Base-by-base conservation (phyloP, 148 eudicot species). In the Silene conica region DNA sequence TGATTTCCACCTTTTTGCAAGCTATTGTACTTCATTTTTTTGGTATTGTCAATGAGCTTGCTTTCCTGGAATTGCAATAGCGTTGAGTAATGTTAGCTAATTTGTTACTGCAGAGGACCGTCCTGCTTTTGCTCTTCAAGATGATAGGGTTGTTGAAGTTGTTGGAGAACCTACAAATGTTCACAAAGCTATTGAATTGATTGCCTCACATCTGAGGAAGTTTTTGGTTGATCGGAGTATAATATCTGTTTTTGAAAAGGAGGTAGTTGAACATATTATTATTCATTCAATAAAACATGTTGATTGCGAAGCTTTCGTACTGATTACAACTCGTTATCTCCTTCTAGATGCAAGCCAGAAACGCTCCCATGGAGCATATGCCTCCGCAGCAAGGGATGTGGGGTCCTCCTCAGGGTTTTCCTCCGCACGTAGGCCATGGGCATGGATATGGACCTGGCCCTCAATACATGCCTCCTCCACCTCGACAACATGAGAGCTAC, bases 221-320 rank as follows among this genome's bases (percentile, higher is more conserved):
- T 94, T 94, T 81, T 87, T 94, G 82, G 98, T 94, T 76, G 96
- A 91, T 83, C 88, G 97, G 54, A 82, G 90, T 78, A 79, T 94
- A 55, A 79, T 94, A 73, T 83, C 88, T 56, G 45, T 91, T 61
- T 91, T 94, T 81, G 98, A 94, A 81, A 84, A 77, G 82, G 90
- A 89, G 84, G 98, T 88, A 85, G 46, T 28, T 4, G 23, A 3
- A 8, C 31, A 38, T 71, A 6, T 74, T 6, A 56, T 26, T 22
- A 23, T 20, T 1, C 3, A 23, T 20, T 1, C 3, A 23, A 54
- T 34, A 9, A 25, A 43, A 52, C 52, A 0, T 52, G 52, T 67
- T 61, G 26, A 48, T 22, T 25, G 15, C 19, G 4, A 61, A 50
- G 15, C 6, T 54, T 8, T 41, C 22, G 12, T 59, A 46, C 21